A percentile compares a stretch with the other conserved stretches of the same genome.
Evolutionary conservation across 1,139 yeast species (phyloP).

Genomic region (Pichia sp.): DNA sequence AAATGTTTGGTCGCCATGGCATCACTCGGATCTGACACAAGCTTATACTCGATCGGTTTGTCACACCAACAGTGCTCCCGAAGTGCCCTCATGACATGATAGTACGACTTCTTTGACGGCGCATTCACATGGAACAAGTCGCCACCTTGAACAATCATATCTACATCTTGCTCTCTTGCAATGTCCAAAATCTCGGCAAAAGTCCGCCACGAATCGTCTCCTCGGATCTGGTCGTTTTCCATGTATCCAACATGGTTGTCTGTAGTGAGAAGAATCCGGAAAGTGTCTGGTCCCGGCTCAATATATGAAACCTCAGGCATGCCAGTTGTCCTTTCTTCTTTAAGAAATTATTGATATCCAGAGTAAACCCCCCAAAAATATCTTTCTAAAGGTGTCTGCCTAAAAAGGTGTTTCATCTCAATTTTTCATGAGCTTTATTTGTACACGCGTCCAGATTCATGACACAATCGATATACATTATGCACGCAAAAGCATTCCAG

Average conservation of each 20-base stretch:
- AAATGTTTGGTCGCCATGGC: conserved; percentile 45
- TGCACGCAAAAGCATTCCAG: background rate
- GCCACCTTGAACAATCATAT: conserved; percentile 88
- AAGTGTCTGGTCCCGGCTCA: conserved; percentile 51
- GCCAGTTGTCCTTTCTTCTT: background rate
- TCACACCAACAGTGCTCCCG: conserved; percentile 78
- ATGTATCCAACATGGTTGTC: conserved; percentile 96
- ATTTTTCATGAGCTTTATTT: background rate
- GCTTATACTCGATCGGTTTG: conserved; percentile 79
- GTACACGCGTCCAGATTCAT: background rate
- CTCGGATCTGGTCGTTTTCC: conserved; percentile 85
- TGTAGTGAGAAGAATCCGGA: conserved; percentile 77
- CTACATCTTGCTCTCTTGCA: conserved; percentile 74
- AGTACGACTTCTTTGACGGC: conserved; percentile 82
- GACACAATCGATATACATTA: background rate
- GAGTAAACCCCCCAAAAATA: no score
- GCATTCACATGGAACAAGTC: conserved; percentile 88
- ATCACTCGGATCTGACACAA: conserved; percentile 71
- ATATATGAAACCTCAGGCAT: conserved; percentile 41
- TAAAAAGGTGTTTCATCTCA: background rate
- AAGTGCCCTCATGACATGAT: conserved; percentile 72
- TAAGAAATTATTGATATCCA: no score
- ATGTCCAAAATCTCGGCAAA: conserved; percentile 76
- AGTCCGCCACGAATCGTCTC: conserved; percentile 84
- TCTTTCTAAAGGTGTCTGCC: no score